phyloP scores from a whole-genome alignment of 2,329 filamentous ascomycete genomes.

The Tolypocladium tropicale region DNA sequence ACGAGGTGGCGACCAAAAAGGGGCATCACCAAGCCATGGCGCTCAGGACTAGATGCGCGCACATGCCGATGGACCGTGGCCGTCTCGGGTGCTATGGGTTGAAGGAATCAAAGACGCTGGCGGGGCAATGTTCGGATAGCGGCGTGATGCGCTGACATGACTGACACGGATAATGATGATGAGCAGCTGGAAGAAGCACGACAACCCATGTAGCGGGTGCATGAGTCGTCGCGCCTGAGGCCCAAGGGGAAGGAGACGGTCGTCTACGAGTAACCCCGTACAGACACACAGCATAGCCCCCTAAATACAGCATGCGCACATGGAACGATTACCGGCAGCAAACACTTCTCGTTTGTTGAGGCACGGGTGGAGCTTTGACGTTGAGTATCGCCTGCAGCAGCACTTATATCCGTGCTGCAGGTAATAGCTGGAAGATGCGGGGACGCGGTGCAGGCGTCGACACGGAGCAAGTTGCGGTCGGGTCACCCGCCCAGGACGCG shows the following conservation, averaged over 20 bases:
- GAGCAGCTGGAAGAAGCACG: not conserved
- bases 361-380: not conserved
- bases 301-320: not conserved
- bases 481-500: not conserved
- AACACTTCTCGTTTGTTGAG: not conserved
- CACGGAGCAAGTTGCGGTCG: not conserved
- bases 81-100: not conserved
- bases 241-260: not conserved
- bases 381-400: conserved; percentile 1
- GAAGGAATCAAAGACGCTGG: not conserved
- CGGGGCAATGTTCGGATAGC: not conserved
- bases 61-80: too few relatives aligned
- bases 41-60: not conserved
- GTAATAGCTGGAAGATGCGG: conserved; percentile 1
- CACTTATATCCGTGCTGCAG: not conserved
- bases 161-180: not conserved
- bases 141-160: not conserved
- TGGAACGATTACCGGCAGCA: not conserved
- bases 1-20: not conserved
- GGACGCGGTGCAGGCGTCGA: not conserved
- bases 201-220: not conserved
- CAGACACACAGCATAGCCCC: not conserved
- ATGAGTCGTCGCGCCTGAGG: not conserved
- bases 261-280: not conserved
- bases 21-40: not conserved